phyloP scores from a whole-genome alignment of 2,329 filamentous ascomycete genomes.

The Coniochaeta sp. region DNA sequence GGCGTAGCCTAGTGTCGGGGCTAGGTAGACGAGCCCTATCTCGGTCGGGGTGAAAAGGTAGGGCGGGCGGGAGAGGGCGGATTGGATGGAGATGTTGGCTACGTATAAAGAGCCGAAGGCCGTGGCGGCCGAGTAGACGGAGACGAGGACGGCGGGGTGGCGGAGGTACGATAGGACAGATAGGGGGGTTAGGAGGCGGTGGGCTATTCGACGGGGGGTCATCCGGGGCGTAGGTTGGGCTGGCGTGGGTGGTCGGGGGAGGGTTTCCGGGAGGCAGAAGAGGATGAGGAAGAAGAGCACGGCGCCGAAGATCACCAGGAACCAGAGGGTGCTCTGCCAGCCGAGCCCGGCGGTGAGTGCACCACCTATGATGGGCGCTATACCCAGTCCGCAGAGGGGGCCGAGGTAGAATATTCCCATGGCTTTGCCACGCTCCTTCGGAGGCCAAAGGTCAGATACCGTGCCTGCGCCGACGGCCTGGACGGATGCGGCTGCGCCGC shows the following conservation, averaged over 20 bases:
- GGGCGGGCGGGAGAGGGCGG: constrained; percentile 57
- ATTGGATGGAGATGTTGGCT: constrained; percentile 69
- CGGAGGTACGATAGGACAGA: constrained; percentile 63
- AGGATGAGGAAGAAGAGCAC: constrained; percentile 47
- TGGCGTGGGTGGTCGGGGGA: constrained; percentile 48
- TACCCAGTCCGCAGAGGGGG: constrained; percentile 65
- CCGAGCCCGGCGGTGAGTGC: constrained; percentile 60
- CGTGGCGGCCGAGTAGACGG: constrained; percentile 66
- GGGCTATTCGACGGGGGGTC: constrained; percentile 64
- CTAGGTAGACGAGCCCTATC: constrained; percentile 69
- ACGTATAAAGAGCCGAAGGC: constrained; percentile 72
- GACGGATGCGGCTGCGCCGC: constrained; percentile 72
- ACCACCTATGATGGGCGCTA: constrained; percentile 73
- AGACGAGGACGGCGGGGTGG: constrained; percentile 66
- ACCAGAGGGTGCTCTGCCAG: constrained; percentile 76
- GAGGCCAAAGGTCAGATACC: constrained; percentile 74
- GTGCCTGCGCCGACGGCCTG: constrained; percentile 80
- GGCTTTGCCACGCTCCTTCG: constrained; percentile 64
- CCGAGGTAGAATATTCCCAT: constrained; percentile 82
- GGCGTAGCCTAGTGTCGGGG: constrained; percentile 67
- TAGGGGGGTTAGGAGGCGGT: too few relatives aligned
- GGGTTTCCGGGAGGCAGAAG: constrained; percentile 60
- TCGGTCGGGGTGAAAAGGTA: constrained; percentile 64
- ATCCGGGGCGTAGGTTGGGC: constrained; percentile 47
- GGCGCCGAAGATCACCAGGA: constrained; percentile 63